Base-by-base conservation (phyloP, 2,329 filamentous ascomycete genomes). In the Lecanicillium sp. region DNA sequence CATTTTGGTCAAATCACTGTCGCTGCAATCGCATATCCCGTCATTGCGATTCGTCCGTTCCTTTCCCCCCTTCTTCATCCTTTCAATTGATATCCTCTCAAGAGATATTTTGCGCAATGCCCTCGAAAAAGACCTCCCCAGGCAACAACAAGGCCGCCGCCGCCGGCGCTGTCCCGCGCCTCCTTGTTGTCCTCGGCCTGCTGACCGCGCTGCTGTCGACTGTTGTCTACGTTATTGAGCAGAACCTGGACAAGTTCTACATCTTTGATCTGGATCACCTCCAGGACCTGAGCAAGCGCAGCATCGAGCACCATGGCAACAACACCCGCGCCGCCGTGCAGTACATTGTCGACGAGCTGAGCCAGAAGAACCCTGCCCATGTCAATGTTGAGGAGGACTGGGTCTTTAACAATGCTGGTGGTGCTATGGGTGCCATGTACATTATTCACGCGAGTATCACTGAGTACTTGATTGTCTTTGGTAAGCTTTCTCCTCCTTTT, bases 321-420 rank as follows among this genome's bases (percentile, higher is more conserved):
- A 74, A 90, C 65, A 94, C 86, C 12, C 61, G 69, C 41, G 68
- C 69, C 40, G 73, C 88, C 9, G 82, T 87, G 43, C 56, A 70
- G 47, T 79, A 74, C 63, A 88, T 94, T 48, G 77, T 85, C 37
- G 54, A 64, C 43, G 80, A 86, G 63, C 70, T 94, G 40, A 66
- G 68, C 49, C 54, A 55, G 34, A 72, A 70, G 51, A 51, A 64
- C 56, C 57, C 63, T 36, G 51, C 53, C 35, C 65, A 85, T 59
- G 55, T 90, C 55, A 87, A 83, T 64, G 57, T 75, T 40, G 66
- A 82, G 43, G 78, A 90, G 64, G 83, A 90, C 60, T 94, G 86
- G 86, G 71, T 94, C 33, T 90, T 94, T 54, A 94, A 94, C 71
- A 94, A 94, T 55, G 86, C 86, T 37, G 87, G 87, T 37, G 87